Evolutionary conservation across 2,329 filamentous ascomycete genomes (phyloP).

Genomic region (Fusarium mexicanum): DNA sequence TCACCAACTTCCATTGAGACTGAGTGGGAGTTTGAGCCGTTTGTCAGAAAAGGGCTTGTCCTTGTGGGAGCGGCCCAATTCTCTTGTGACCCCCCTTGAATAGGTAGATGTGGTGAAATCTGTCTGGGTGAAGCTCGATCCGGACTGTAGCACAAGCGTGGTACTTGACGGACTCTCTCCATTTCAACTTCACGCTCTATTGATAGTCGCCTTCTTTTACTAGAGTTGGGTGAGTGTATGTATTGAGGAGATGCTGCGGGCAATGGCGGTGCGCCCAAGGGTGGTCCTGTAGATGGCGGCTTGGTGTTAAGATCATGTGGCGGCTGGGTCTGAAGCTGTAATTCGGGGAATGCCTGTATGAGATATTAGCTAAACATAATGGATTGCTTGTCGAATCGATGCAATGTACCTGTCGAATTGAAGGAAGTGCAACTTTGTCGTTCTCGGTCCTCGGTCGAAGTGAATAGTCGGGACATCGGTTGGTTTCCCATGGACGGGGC

Average conservation of each 20-base stretch:
- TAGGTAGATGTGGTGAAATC: constrained; percentile 48
- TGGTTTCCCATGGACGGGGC: constrained; percentile 53
- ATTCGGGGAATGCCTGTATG: constrained; percentile 57
- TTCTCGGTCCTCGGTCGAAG: constrained; percentile 50
- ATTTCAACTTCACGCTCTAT: constrained; percentile 53
- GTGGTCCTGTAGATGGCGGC: constrained; percentile 48
- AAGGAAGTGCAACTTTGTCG: constrained; percentile 58
- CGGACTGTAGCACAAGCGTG: constrained; percentile 56
- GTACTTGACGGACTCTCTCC: constrained; percentile 56
- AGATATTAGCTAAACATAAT: constrained; percentile 34
- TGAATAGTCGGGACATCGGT: constrained; percentile 48
- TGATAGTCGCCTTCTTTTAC: constrained; percentile 59
- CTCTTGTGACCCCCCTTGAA: constrained; percentile 43
- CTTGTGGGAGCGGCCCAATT: constrained; percentile 48
- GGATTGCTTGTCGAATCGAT: background rate
- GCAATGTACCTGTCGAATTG: constrained; percentile 61
- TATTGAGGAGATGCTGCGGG: constrained; percentile 57
- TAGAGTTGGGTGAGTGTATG: constrained; percentile 58
- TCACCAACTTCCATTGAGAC: constrained; percentile 49
- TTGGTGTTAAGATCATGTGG: constrained; percentile 19
- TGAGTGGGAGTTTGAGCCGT: constrained; percentile 41
- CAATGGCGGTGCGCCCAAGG: constrained; percentile 46
- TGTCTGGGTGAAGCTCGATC: constrained; percentile 46
- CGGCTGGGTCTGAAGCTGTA: constrained; percentile 49
- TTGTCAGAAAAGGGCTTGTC: constrained; percentile 49